These are phyloP conservation scores for Cyberlindnera sargentensis DNA, from an alignment of 805 yeast species.

Conservation along the genomic window DNA sequence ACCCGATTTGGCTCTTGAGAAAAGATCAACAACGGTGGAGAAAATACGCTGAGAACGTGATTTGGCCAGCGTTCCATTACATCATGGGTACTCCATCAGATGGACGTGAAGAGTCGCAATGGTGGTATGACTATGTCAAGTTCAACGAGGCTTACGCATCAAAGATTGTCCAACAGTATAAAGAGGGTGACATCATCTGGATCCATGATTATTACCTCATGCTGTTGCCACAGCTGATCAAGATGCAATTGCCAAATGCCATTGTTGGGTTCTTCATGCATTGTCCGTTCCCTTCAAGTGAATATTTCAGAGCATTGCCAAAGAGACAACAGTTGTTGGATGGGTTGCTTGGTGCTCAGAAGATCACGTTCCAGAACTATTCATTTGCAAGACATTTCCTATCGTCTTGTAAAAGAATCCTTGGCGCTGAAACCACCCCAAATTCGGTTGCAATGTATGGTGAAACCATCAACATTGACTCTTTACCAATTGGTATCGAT, in stretches of 20 bases:
- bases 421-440: conserved; percentile 57
- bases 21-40: conserved; percentile 82
- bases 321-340: conserved; percentile 77
- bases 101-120: conserved; percentile 61
- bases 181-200: conserved; percentile 92
- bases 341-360: conserved; percentile 87
- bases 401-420: conserved; percentile 79
- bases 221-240: conserved; percentile 77
- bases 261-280: conserved; percentile 89
- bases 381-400: conserved; percentile 88
- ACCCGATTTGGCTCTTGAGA: conserved; percentile 85
- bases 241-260: conserved; percentile 71
- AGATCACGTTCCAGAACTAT: conserved; percentile 78
- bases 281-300: conserved; percentile 94
- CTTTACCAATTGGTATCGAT: conserved; percentile 89
- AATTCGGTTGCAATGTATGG: conserved; percentile 67
- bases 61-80: conserved; percentile 96
- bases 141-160: conserved; percentile 89
- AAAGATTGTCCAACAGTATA: conserved; percentile 61
- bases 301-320: conserved; percentile 84
- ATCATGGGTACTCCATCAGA: conserved; percentile 71
- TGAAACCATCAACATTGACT: conserved; percentile 60
- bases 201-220: conserved; percentile 90
- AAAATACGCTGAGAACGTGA: conserved; percentile 76
- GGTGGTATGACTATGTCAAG: conserved; percentile 86